Evolutionary conservation across 371 early-diverging fungal species (phyloP).

Genomic region (Batkoa obscura): DNA sequence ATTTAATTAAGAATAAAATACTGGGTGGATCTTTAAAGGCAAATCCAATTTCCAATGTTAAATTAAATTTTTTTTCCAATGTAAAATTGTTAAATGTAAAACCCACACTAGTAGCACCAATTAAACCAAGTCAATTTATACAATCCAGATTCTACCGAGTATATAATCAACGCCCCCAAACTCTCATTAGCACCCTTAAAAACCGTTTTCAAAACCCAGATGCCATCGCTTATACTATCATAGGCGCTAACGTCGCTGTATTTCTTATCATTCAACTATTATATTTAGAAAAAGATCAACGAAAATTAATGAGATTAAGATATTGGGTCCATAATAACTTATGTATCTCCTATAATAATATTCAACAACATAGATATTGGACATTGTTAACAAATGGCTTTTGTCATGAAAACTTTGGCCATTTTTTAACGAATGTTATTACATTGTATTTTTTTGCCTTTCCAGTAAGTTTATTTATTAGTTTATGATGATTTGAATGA

Average conservation of each 20-base stretch:
- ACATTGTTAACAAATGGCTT: neutral
- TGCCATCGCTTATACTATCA: neutral
- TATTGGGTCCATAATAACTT: neutral
- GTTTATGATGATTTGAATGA: too few species aligned
- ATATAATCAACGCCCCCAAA: too few species aligned
- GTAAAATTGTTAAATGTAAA: too few species aligned
- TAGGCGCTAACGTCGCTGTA: neutral
- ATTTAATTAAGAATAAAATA: too few species aligned
- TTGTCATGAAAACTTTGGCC: neutral
- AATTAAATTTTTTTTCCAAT: too few species aligned
- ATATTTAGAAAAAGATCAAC: neutral
- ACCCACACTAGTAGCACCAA: too few species aligned
- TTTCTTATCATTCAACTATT: neutral
- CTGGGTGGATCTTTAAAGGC: too few species aligned
- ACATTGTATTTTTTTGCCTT: slow-evolving; percentile 1
- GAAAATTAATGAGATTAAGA: neutral
- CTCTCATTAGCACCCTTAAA: too few species aligned
- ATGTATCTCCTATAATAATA: neutral
- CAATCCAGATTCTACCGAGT: too few species aligned
- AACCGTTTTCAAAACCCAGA: too few species aligned
- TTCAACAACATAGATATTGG: neutral
- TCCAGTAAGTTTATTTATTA: neutral
- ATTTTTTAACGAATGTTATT: neutral
- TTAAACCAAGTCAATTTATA: too few species aligned
- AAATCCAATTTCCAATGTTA: too few species aligned